Base-by-base conservation (phyloP, 1,139 yeast genomes). In the Pichia sp. region DNA sequence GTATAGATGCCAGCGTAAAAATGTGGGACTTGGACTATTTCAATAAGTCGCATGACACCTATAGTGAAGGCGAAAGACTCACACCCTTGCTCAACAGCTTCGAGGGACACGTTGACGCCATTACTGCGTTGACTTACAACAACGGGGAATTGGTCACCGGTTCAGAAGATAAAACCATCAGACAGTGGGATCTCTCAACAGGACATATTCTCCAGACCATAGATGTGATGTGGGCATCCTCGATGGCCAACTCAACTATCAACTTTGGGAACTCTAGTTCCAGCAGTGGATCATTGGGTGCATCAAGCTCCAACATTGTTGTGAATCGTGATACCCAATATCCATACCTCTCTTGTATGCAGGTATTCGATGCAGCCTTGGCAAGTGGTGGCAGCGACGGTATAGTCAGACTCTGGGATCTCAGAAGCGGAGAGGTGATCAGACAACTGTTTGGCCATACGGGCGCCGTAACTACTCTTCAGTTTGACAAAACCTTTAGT, bases 301-400 rank as follows among this genome's bases (percentile, higher is more conserved):
- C 29, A 8, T 47, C 32, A 11, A 13, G 49, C 15, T 34, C 49
- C 5, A 43, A 26, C 19, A 49, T 23, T 6, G 44, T 38, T 30
- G 43, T 42, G 13, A 29, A 19, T 16, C 46, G 40, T 59, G 59
- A 47, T 53, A 58, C 54, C 38, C 57, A 30, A 45, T 61, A 62
- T 42, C 76, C 79, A 15, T 80, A 78, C 61, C 80, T 81, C n/a
- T 82, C 84, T 0, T 81, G 85, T 0, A 62, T 82, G 46, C 93
- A 85, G 64, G 80, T 84, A 53, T 82, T 75, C 64, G 87, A 83
- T 60, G 87, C 87, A 0, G 90, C 89, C 0, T 72, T 82, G 63
- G 93, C 88, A 0, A 81, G 90, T 0, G 93, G 93, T 36, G 82
- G 90, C 0, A 83, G 82, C 46, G 93, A 87, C 66, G 92, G 92